Evolutionary conservation across 2,329 filamentous ascomycete species (phyloP), one percentile per base, ranked within the genome.

Genomic region (Dactylellina cionopaga): DNA sequence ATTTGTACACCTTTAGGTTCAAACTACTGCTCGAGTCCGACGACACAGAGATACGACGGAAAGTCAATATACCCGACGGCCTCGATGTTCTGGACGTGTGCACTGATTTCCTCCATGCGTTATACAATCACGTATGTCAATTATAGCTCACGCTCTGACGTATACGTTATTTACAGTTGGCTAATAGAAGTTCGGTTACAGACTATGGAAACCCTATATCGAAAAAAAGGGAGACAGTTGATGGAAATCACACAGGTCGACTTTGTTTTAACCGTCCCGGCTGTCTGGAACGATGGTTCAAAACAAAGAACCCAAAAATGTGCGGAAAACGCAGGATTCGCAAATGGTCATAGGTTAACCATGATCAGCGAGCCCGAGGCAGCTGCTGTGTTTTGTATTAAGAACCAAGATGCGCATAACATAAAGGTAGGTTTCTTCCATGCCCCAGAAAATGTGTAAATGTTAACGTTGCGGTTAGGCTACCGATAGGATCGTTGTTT

Each of bases 281-380:
- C 91, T 7, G 90, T 93, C 5, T 94, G 91, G 91, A 90, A 88
- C 25, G 91, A 94, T 78, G 87, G 89, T 0, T 91, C 91, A 13
- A 93, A 93, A 22, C 68, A 72, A 47, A 51, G 59, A 54, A 72
- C 68, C 3, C 68, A 72, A 31, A 72, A 72, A 35, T 72, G 68
- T 46, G 68, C 68, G 1, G 68, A 72, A 47, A 65, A 65, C n/a
- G 68, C 68, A 22, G 68, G 68, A 1, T 72, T 72, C 19, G 59
- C 68, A 11, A 72, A 72, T n/a, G 68, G 68, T 9, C 68, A 72
- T 39, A 59, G 59, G n/a, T 65, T 72, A 25, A 72, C 68, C 19
- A 72, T 72, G 68, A 72, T 72, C 24, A 72, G 68, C 44, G 68
- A 72, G 29, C 68, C 68, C 5, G 68, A 72, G 29, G 68, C 51